Evolutionary conservation across 2,329 filamentous ascomycete species (phyloP).

Genomic region (Claviceps sp.): DNA sequence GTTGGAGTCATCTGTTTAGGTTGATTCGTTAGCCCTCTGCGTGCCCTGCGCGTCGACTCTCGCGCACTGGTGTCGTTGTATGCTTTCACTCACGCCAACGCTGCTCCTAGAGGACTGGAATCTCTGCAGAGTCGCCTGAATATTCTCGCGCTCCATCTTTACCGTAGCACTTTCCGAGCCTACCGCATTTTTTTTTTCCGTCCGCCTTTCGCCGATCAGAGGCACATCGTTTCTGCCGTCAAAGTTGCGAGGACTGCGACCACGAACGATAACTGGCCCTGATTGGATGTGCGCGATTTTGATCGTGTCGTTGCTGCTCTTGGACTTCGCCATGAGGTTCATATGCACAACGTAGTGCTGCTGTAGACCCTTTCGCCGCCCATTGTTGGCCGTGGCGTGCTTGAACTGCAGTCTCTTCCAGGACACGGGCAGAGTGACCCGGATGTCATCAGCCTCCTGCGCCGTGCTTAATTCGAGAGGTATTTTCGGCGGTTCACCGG

Average conservation of each 20-base stretch:
- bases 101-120: constrained; percentile 21
- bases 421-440: constrained; percentile 68
- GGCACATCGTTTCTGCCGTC: constrained; percentile 80
- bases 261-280: constrained; percentile 87
- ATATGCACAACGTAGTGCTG: constrained; percentile 89
- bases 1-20: constrained; percentile 16
- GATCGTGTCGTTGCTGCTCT: constrained; percentile 50
- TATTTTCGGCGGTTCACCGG: constrained; percentile 38
- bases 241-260: constrained; percentile 86
- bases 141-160: constrained; percentile 21
- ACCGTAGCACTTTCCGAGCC: constrained; percentile 19
- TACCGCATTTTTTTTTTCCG: constrained; percentile 30
- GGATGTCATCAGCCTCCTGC: constrained; percentile 64
- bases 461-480: constrained; percentile 41
- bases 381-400: constrained; percentile 93
- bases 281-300: constrained; percentile 77
- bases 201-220: constrained; percentile 42
- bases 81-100: constrained; percentile 18
- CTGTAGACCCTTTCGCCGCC: constrained; percentile 81
- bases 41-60: too few relatives aligned
- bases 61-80: too few relatives aligned
- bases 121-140: constrained; percentile 16
- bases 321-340: constrained; percentile 66
- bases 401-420: constrained; percentile 96
- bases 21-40: constrained; percentile 8